A percentile compares a stretch with the other conserved stretches of the same genome.
Evolutionary conservation across 176 grass and related monocot genomes (phyloP).

Genomic region (Pontederia paniculata): DNA sequence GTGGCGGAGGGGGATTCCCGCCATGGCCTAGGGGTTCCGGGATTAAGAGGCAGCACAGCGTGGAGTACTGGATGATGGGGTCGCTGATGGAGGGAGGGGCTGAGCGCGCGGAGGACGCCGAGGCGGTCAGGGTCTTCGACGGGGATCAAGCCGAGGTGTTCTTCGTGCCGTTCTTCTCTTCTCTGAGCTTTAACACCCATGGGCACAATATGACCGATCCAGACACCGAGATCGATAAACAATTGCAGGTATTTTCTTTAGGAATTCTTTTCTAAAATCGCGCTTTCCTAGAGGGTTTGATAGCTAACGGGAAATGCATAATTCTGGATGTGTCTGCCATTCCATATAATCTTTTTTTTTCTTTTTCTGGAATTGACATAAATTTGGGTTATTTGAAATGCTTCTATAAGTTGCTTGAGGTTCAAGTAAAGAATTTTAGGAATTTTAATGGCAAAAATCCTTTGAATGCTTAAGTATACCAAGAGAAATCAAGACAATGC

Average conservation of each 20-base stretch:
- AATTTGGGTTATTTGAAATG: too few species aligned
- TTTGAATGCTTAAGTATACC: too few species aligned
- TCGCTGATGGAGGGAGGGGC: constrained; percentile 29
- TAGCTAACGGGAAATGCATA: too few species aligned
- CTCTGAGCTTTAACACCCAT: constrained; percentile 92
- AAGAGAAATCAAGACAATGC: too few species aligned
- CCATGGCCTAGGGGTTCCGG: constrained; percentile 52
- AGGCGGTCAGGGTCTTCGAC: constrained; percentile 69
- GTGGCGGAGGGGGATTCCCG: constrained; percentile 22
- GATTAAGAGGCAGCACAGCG: constrained; percentile 82
- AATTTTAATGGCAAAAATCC: too few species aligned
- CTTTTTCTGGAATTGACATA: too few species aligned
- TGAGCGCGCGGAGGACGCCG: constrained; percentile 16
- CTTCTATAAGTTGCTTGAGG: too few species aligned
- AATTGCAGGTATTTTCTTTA: constrained; percentile 45
- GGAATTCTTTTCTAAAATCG: background rate
- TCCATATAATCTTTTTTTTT: too few species aligned
- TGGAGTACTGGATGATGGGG: constrained; percentile 97
- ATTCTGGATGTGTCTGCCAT: too few species aligned
- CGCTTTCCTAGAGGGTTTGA: too few species aligned
- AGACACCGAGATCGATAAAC: constrained; percentile 70
- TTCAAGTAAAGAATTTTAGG: too few species aligned
- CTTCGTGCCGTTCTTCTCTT: constrained; percentile 99
- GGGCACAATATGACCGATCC: constrained; percentile 95
- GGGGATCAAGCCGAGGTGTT: constrained; percentile 69